Evolutionary conservation across 768 basidiomycete genomes (phyloP), one percentile per base, ranked within the genome.

Genomic region (Auriscalpium microsporum): DNA sequence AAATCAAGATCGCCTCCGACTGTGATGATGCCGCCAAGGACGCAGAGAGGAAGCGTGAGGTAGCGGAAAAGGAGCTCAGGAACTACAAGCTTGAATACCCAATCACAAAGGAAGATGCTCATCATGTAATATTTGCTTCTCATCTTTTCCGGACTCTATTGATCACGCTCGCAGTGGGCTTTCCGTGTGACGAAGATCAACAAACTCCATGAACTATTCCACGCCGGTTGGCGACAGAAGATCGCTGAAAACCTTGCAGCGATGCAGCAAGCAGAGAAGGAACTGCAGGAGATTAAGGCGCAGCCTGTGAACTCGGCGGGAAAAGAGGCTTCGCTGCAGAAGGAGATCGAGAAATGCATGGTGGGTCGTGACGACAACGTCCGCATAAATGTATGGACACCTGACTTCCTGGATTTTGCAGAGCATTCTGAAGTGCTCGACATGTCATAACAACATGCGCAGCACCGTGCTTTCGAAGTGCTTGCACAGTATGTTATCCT

Each of bases 341-440:
- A 71, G 45, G 79, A 84, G 64, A 71, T 81, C 44, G 77, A 81
- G 53, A 75, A 78, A 54, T 75, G 83, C 63, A 78, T 83, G 78
- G 86, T 87, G 52, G 45, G 78, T 60, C n/a, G 35, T 47, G 1
- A 44, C 13, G 21, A 28, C 28, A 28, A 28, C 28, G 21, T 28
- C 11, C 9, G 23, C 42, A 19, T 34, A 10, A 19, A 8, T 23
- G 33, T 14, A 10, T 8, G 8, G 13, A 9, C 54, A 19, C 23
- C 13, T 42, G 51, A 54, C 8, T 36, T 54, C 48, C 17, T 53
- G 45, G 45, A 13, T 44, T 47, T 33, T 37, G 16, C 68, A 94
- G 94, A 78, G 78, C 67, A 74, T 96, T 42, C 78, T 97, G 35
- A 84, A 89, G 66, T 98, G 95, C 67, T 89, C 90, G 11, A 93